Evolutionary conservation across 1,284 basidiomycete genomes (phyloP).

Genomic region (Ustanciosporium gigantosporum): DNA sequence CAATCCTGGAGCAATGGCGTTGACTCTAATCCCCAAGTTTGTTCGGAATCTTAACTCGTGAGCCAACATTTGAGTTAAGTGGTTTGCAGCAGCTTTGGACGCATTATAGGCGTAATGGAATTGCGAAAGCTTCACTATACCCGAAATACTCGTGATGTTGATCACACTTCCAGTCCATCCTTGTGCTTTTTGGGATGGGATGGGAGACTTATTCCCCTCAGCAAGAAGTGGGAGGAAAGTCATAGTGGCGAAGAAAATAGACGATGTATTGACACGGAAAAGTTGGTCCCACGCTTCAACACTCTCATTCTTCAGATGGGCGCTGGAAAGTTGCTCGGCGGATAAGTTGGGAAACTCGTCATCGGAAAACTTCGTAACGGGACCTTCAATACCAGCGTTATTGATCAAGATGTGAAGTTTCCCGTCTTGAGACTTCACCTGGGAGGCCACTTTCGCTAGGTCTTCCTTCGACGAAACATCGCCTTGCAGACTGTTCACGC

Average conservation of each 20-base stretch:
- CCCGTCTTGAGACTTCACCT: constrained; percentile 10
- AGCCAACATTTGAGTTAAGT: constrained; percentile 44
- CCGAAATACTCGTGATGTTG: constrained; percentile 47
- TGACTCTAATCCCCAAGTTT: constrained; percentile 30
- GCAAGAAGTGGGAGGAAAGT: constrained; percentile 49
- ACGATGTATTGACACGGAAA: constrained; percentile 35
- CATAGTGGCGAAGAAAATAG: constrained; percentile 50
- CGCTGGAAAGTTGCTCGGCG: constrained; percentile 7
- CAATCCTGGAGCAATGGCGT: constrained; percentile 50
- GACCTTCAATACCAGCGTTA: constrained; percentile 52
- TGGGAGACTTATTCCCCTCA: constrained; percentile 12
- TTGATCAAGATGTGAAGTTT: constrained; percentile 49
- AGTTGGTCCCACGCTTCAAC: constrained; percentile 36
- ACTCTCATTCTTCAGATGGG: constrained; percentile 29
- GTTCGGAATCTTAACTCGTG: constrained; percentile 44
- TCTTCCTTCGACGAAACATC: constrained; percentile 41
- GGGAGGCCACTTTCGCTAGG: constrained; percentile 10
- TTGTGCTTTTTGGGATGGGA: background rate
- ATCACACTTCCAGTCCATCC: constrained; percentile 20
- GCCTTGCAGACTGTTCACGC: constrained; percentile 21
- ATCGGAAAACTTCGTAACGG: constrained; percentile 32
- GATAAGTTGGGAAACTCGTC: background rate
- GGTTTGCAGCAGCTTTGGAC: constrained; percentile 49
- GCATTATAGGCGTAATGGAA: constrained; percentile 52
- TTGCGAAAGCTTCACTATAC: constrained; percentile 40